A percentile compares a stretch with the other conserved stretches of the same genome.
These are phyloP conservation scores for Oxyria digyna DNA, from an alignment of 148 eudicot species.

Conservation along the genomic window DNA sequence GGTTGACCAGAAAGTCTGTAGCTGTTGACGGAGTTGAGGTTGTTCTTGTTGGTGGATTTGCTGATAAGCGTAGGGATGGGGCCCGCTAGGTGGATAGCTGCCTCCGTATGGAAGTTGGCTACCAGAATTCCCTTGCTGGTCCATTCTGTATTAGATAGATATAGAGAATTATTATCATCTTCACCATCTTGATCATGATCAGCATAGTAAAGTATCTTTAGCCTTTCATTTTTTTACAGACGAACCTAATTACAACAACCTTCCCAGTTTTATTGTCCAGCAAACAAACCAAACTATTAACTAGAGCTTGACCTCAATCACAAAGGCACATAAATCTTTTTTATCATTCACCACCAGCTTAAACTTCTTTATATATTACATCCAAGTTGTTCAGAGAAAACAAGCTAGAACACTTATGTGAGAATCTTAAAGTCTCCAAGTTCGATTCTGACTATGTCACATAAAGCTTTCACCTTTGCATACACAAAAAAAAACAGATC, in stretches of 20 bases:
- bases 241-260: neutral
- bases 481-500: neutral
- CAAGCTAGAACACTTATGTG: neutral
- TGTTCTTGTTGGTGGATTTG: constrained; percentile 14
- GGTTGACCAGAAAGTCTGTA: constrained; percentile 14
- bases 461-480: neutral
- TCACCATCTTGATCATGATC: neutral
- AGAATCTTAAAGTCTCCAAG: neutral
- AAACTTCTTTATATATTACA: neutral
- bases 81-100: neutral
- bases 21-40: constrained; percentile 12
- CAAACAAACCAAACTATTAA: neutral
- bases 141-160: constrained; percentile 9
- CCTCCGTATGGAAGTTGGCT: constrained; percentile 8
- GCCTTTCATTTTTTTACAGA: neutral
- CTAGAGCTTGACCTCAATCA: neutral
- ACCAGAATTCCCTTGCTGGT: constrained; percentile 14
- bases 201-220: neutral
- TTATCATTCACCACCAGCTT: neutral
- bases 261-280: neutral
- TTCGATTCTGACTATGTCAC: neutral
- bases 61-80: constrained; percentile 12
- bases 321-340: neutral
- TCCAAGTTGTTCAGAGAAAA: neutral
- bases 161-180: neutral